These are phyloP conservation scores for Yamadazyma laniorum DNA, from an alignment of 805 yeast species.

Conservation along the genomic window DNA sequence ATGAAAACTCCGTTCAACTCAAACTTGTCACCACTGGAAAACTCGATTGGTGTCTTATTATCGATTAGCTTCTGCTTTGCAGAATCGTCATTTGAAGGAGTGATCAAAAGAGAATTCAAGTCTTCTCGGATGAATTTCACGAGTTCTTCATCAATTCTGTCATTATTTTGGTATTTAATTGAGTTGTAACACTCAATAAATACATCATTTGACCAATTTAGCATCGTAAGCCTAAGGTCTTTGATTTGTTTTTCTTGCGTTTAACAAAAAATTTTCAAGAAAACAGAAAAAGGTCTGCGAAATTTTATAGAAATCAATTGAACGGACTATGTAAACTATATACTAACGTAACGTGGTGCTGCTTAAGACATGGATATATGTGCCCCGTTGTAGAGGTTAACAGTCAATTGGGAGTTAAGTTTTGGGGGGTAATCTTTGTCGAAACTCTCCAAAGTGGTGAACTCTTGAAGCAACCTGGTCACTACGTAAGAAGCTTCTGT, in stretches of 20 bases:
- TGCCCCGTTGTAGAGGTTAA: constrained; percentile 24
- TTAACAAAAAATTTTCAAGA: constrained; percentile 6
- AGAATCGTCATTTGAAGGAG: constrained; percentile 43
- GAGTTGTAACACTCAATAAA: constrained; percentile 48
- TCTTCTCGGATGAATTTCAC: constrained; percentile 42
- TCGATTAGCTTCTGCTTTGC: constrained; percentile 48
- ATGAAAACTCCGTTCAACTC: constrained; percentile 66
- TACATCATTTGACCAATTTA: constrained; percentile 39
- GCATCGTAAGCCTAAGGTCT: not conserved
- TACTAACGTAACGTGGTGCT: no score
- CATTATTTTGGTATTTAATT: constrained; percentile 24
- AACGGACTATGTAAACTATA: no score
- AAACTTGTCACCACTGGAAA: constrained; percentile 58
- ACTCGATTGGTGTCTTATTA: constrained; percentile 32
- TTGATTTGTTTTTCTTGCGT: constrained; percentile 1
- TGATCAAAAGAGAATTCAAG: constrained; percentile 40
- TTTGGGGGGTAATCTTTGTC: constrained; percentile 24
- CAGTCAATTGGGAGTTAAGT: constrained; percentile 30
- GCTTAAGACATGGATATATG: constrained; percentile 10
- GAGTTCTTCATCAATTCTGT: constrained; percentile 14
- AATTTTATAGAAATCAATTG: no score
- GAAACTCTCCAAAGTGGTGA: constrained; percentile 18
- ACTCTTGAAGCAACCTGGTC: constrained; percentile 30
- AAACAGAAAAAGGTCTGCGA: no score
- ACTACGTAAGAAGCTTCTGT: constrained; percentile 51